A percentile compares a stretch with the other conserved stretches of the same genome.
These are phyloP conservation scores for Patellaria atrata DNA, from an alignment of 495 filamentous ascomycete genomes.

Conservation along the genomic window DNA sequence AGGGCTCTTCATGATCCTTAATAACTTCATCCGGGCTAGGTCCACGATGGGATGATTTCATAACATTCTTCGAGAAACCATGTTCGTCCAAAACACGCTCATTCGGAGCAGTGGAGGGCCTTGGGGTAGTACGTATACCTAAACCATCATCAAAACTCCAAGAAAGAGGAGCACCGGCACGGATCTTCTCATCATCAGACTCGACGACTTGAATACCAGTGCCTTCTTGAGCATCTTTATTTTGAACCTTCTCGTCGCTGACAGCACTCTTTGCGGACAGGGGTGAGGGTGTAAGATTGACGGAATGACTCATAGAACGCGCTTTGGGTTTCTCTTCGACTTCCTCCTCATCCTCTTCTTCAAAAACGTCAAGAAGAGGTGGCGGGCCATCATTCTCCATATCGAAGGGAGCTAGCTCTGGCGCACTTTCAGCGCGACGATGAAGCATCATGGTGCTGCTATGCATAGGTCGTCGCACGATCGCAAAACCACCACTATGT, in stretches of 20 bases:
- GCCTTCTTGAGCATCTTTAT: too few relatives aligned
- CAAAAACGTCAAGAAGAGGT: conserved; percentile 77
- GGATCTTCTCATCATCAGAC: conserved; percentile 22
- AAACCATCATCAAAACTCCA: conserved; percentile 26
- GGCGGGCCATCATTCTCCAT: conserved; percentile 34
- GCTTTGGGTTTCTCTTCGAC: conserved; percentile 27
- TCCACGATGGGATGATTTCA: conserved; percentile 10
- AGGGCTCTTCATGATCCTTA: conserved; percentile 30
- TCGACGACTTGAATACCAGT: conserved; percentile 37
- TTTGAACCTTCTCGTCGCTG: conserved; percentile 22
- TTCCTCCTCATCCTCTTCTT: conserved; percentile 81
- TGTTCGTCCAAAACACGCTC: background rate
- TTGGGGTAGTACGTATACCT: too few relatives aligned
- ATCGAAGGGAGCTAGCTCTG: conserved; percentile 75
- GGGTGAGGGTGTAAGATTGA: too few relatives aligned
- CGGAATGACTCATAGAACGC: too few relatives aligned
- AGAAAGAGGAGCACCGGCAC: conserved; percentile 21
- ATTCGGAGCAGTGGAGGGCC: too few relatives aligned
- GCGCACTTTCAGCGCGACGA: conserved; percentile 81
- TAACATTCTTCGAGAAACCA: background rate
- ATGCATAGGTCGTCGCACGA: conserved; percentile 66
- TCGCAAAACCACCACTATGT: conserved; percentile 38
- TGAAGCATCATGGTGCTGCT: conserved; percentile 79
- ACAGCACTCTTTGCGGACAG: conserved; percentile 25
- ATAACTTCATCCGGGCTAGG: conserved; percentile 31